Evolutionary conservation across 164 flowering plant species (phyloP).

Genomic region (Magnolia kwangsiensis): DNA sequence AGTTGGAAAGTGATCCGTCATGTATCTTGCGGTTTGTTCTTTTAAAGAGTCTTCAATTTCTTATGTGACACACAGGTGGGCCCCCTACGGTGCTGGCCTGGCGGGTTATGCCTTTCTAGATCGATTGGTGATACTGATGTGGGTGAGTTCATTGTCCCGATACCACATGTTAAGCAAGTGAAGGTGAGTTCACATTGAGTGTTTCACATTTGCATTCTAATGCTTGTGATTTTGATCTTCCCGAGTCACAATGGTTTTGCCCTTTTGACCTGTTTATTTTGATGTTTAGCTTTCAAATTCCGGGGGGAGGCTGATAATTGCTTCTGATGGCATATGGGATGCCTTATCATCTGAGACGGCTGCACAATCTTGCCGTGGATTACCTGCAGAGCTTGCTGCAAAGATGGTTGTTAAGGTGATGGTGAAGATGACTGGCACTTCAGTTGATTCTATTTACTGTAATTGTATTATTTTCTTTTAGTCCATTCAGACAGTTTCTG

Average conservation of each 20-base stretch:
- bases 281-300: conserved; percentile 62
- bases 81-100: conserved; percentile 96
- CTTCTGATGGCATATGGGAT: conserved; percentile 95
- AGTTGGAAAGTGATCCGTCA: background rate
- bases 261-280: conserved; percentile 3
- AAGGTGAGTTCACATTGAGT: conserved; percentile 39
- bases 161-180: conserved; percentile 96
- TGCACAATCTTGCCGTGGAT: conserved; percentile 71
- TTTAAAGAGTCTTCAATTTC: background rate
- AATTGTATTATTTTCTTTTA: background rate
- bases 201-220: background rate
- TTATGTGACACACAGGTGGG: conserved; percentile 56
- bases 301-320: conserved; percentile 83
- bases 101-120: conserved; percentile 88
- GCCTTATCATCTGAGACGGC: conserved; percentile 75
- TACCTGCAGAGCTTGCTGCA: conserved; percentile 87
- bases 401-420: conserved; percentile 79
- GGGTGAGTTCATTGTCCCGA: conserved; percentile 83
- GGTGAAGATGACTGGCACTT: background rate
- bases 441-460: background rate
- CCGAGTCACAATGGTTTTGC: conserved; percentile 3
- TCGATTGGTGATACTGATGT: conserved; percentile 93
- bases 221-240: conserved; percentile 2
- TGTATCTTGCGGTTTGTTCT: background rate
- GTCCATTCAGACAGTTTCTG: background rate